These are phyloP conservation scores for Auxenochlorella pyrenoidosa DNA, from an alignment of 139 green algal genomes.

Conservation along the genomic window DNA sequence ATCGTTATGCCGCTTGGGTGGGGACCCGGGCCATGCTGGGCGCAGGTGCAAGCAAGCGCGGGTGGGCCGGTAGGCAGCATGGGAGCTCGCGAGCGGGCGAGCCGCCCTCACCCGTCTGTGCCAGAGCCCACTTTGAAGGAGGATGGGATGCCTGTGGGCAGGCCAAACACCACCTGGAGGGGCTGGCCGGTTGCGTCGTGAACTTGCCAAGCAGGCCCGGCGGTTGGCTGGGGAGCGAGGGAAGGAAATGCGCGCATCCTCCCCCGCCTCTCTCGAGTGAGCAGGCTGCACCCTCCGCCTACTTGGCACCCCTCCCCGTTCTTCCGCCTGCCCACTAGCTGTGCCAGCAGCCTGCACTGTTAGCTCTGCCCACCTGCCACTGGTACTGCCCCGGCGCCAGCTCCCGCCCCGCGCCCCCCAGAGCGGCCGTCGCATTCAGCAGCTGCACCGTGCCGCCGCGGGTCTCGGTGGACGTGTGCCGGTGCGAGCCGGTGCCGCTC, in stretches of 20 bases:
- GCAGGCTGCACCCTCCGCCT: too few species aligned
- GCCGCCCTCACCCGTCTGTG: neutral
- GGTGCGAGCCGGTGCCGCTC: neutral
- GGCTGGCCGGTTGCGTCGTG: too few species aligned
- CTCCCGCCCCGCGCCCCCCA: neutral
- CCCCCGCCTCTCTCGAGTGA: too few species aligned
- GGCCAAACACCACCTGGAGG: neutral
- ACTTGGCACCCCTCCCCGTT: too few species aligned
- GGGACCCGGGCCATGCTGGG: too few species aligned
- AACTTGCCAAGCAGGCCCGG: too few species aligned
- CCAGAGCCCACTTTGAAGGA: neutral
- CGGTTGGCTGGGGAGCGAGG: too few species aligned
- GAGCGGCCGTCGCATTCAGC: neutral
- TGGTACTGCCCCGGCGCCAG: conserved; percentile 23
- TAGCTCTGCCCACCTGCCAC: conserved; percentile 6
- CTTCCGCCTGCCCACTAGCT: too few species aligned
- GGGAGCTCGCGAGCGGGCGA: neutral
- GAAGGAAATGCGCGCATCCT: too few species aligned
- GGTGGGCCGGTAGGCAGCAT: neutral
- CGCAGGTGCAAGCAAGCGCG: neutral
- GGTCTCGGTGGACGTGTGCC: neutral
- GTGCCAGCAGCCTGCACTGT: too few species aligned
- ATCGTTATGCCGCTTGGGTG: too few species aligned
- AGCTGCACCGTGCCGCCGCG: conserved; percentile 17
- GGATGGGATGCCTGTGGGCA: neutral